Conservation (phyloP, 2,329 filamentous ascomycete species). For the Myriosclerotinia curreyana region DNA sequence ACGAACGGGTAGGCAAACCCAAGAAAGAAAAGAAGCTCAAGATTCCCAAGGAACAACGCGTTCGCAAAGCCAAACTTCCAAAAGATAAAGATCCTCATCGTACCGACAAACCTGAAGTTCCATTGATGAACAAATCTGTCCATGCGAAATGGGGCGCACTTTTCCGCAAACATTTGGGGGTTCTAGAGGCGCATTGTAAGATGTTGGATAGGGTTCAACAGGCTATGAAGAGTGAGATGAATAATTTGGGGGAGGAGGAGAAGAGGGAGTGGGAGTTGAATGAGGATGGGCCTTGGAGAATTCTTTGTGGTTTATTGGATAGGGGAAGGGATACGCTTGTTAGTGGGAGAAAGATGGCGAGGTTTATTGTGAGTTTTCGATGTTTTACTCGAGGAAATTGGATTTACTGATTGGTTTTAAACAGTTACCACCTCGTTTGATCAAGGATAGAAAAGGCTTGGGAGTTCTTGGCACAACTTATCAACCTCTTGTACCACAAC, state of each 20-base stretch:
- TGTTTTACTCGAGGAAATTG: background rate
- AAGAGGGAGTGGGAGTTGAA: slow-evolving; percentile 31
- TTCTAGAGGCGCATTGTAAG: slow-evolving; percentile 34
- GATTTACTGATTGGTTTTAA: background rate
- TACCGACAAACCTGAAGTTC: slow-evolving; percentile 21
- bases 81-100: slow-evolving; percentile 17
- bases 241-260: slow-evolving; percentile 28
- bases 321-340: slow-evolving; percentile 27
- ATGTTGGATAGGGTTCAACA: slow-evolving; percentile 29
- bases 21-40: slow-evolving; percentile 17
- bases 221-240: slow-evolving; percentile 28
- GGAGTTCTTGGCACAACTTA: slow-evolving; percentile 29
- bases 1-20: slow-evolving; percentile 1
- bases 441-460: slow-evolving; percentile 30
- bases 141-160: slow-evolving; percentile 42
- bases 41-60: slow-evolving; percentile 9
- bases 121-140: slow-evolving; percentile 27
- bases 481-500: slow-evolving; percentile 26
- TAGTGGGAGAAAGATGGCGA: slow-evolving; percentile 26
- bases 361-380: slow-evolving; percentile 30
- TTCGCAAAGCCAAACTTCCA: slow-evolving; percentile 15
- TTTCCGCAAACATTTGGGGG: slow-evolving; percentile 34
- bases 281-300: slow-evolving; percentile 32
- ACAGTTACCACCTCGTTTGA: slow-evolving; percentile 26
- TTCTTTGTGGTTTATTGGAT: slow-evolving; percentile 34